phyloP scores from a whole-genome alignment of 352 stramenopile genomes.

The Phytophthora fragariae region DNA sequence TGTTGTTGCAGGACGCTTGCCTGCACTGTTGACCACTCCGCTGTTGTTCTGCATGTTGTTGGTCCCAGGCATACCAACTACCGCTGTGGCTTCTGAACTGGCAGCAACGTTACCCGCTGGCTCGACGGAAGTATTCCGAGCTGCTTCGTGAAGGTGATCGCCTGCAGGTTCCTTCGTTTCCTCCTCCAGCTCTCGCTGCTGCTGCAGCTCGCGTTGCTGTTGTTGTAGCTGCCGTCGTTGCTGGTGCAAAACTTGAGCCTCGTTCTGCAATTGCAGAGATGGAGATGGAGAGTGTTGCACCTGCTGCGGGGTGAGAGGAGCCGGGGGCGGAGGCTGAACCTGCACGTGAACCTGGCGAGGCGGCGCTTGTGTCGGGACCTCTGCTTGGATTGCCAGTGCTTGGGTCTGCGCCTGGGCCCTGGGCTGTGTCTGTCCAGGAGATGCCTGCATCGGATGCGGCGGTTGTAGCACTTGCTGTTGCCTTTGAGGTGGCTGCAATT shows the following conservation, averaged over 20 bases:
- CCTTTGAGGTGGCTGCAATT: not conserved
- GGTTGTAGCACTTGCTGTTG: not conserved
- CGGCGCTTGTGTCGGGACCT: conserved; percentile 13
- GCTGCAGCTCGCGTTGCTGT: conserved; percentile 20
- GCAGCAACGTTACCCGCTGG: conserved; percentile 5
- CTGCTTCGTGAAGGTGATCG: conserved; percentile 9
- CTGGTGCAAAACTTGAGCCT: conserved; percentile 20
- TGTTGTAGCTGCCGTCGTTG: conserved; percentile 4
- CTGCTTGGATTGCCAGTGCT: conserved; percentile 9
- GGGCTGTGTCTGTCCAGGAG: conserved; percentile 3
- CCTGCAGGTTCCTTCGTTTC: conserved; percentile 25
- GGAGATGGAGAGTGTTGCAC: not conserved
- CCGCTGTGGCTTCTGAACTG: conserved; percentile 1
- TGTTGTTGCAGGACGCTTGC: conserved; percentile 25
- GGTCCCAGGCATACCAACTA: conserved; percentile 1
- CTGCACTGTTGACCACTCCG: not conserved
- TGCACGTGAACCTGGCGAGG: conserved; percentile 20
- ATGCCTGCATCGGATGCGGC: conserved; percentile 6
- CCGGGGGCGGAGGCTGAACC: not conserved
- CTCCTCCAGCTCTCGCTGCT: conserved; percentile 8
- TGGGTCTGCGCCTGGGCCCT: conserved; percentile 1
- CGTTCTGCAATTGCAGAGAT: conserved; percentile 10
- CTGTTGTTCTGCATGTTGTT: conserved; percentile 1
- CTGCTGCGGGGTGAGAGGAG: conserved; percentile 5
- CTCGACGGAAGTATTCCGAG: conserved; percentile 18